Percentiles rank a stretch among this genome's conserved stretches.
Evolutionary conservation across 2,329 filamentous ascomycete genomes (phyloP).

Genomic region (Aspergillus novofumigatus): DNA sequence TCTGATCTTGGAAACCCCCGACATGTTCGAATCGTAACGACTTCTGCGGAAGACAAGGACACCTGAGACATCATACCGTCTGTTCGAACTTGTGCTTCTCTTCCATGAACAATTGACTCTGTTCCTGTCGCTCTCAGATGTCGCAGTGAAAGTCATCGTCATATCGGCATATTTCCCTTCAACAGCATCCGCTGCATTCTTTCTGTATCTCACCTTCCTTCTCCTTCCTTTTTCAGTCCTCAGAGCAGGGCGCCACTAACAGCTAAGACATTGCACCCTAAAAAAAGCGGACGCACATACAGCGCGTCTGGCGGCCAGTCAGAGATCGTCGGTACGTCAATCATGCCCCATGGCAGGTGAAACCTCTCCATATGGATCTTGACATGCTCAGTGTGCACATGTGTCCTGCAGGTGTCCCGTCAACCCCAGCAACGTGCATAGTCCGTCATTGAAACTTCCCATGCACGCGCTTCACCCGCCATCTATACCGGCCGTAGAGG

Average conservation of each 20-base stretch:
- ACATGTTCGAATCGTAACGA: constrained; percentile 9
- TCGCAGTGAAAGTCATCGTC: neutral
- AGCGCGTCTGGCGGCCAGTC: neutral
- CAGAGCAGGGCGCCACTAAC: neutral
- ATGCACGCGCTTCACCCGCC: constrained; percentile 6
- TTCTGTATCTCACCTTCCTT: neutral
- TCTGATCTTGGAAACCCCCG: neutral
- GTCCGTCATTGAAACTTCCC: constrained; percentile 4
- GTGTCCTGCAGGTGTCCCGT: constrained; percentile 25
- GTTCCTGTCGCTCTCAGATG: neutral
- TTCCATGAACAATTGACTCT: neutral
- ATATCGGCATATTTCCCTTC: neutral
- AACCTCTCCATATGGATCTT: constrained; percentile 20
- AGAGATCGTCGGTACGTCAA: constrained; percentile 7
- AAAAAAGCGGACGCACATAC: neutral
- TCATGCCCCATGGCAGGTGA: constrained; percentile 10
- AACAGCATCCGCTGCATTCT: neutral
- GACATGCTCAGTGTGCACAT: constrained; percentile 15
- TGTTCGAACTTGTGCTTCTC: neutral
- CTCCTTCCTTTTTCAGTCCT: neutral
- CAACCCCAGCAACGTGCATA: constrained; percentile 19
- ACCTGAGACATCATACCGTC: constrained; percentile 9
- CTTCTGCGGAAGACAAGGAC: neutral
- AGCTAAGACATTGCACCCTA: constrained; percentile 4
- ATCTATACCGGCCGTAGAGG: constrained; percentile 6